Conservation (phyloP, 805 yeast genomes). For the Zygosaccharomyces lentus region DNA sequence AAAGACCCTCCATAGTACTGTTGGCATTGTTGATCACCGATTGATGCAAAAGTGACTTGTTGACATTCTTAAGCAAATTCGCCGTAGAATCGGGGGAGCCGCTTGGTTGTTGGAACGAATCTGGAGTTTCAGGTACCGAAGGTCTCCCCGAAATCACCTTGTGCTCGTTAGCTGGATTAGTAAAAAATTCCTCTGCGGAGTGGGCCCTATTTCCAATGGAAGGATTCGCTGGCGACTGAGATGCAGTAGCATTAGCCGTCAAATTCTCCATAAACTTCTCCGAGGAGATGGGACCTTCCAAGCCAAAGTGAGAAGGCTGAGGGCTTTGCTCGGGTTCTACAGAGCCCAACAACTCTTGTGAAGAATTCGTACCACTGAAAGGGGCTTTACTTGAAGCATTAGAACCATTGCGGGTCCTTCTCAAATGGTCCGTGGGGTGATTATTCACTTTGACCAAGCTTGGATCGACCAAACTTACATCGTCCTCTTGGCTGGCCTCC, state of each 20-base stretch:
- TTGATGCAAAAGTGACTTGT: conserved; percentile 26
- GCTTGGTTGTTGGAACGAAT: conserved; percentile 5
- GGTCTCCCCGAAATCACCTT: conserved; percentile 13
- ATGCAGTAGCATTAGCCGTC: conserved; percentile 35
- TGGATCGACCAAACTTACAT: conserved; percentile 34
- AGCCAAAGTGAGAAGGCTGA: conserved; percentile 4
- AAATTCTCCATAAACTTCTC: conserved; percentile 35
- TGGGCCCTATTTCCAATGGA: conserved; percentile 23
- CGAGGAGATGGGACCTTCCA: conserved; percentile 24
- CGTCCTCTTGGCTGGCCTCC: conserved; percentile 27
- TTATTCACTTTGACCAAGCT: conserved; percentile 22
- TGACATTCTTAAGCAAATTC: conserved; percentile 27
- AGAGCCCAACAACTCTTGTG: conserved; percentile 15
- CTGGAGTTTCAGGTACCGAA: conserved; percentile 16
- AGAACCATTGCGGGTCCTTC: conserved; percentile 25
- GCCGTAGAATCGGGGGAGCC: conserved; percentile 25
- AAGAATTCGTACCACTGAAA: conserved; percentile 11
- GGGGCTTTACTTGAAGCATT: conserved; percentile 24
- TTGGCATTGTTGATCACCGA: conserved; percentile 21
- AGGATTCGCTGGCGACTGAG: conserved; percentile 25
- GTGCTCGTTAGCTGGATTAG: conserved; percentile 21
- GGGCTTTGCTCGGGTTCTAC: conserved; percentile 13
- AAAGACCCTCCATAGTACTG: conserved; percentile 18
- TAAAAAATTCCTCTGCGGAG: conserved; percentile 54
- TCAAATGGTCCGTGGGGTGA: conserved; percentile 13